Base-by-base conservation (phyloP, 169 alveolate genomes). In the Hepatocystis sp. region DNA sequence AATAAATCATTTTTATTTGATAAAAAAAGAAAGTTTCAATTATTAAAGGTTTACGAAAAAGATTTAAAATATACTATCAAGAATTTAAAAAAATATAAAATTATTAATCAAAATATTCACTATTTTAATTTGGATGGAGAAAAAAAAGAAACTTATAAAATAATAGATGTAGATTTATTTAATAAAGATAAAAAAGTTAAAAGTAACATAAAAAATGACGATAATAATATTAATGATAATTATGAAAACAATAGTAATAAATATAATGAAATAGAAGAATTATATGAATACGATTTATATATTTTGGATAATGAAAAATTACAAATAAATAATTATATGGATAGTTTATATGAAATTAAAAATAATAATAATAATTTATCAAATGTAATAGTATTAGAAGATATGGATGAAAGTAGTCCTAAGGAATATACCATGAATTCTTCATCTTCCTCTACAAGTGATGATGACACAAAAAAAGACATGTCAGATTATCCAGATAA, bases 401-500 rank as follows among this genome's bases (percentile, higher is more conserved):
- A 76, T 42, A 56, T 44, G 8, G 56, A 76, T 76, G 88, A 65
- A 19, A 76, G 44, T 51, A 42, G 58, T 52, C n/a, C 52, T 5
- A 58, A 58, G 3, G 88, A 76, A 52, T 76, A 76, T 76, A 76
- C 56, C 23, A 28, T 36, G 8, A 56, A 58, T 49, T 76, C 88
- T 15, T 76, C 28, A 44, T 15, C 65, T 21, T 67, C 85, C 11
- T 76, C 88, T 27, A 56, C 25, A 10, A 58, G 55, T 23, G 88
- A 76, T 23, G 13, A 42, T 5, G 67, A 76, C 55, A 52, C 88
- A 39, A 25, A 42, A 52, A 76, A 76, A 40, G 88, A 76, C 56
- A 76, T 76, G 78, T 76, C 88, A 7, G 88, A 76, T 52, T 76
- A 76, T 36, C 88, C 88, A 8, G 88, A 76, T 17, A 76, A 76